Conservation (phyloP, 1,284 basidiomycete genomes). For the Apiotrichum akiyoshidainum region DNA sequence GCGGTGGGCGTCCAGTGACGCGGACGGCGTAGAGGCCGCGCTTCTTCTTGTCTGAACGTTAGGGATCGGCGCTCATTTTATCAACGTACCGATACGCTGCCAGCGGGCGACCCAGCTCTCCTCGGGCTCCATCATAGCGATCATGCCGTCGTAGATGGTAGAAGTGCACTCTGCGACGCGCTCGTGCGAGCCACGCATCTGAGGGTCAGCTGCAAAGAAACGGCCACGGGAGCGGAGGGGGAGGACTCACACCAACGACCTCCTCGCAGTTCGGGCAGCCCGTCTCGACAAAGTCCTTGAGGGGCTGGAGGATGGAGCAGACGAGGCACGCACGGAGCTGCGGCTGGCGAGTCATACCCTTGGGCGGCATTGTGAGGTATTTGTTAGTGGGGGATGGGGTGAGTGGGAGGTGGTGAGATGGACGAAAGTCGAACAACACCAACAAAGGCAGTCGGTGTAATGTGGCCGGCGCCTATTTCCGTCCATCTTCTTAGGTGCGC, state of each 20-base stretch:
- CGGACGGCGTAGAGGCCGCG: constrained; percentile 83
- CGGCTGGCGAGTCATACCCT: constrained; percentile 24
- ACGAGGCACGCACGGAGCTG: constrained; percentile 83
- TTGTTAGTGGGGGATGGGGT: background rate
- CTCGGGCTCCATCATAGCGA: constrained; percentile 82
- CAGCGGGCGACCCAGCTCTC: constrained; percentile 92
- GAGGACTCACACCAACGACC: constrained; percentile 73
- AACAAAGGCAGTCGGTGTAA: too few species aligned
- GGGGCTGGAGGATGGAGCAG: constrained; percentile 83
- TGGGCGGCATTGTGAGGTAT: constrained; percentile 28
- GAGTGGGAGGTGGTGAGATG: background rate
- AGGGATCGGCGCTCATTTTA: background rate
- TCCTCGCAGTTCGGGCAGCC: constrained; percentile 99
- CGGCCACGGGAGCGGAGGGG: too few species aligned
- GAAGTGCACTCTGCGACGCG: constrained; percentile 85
- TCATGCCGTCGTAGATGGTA: constrained; percentile 89
- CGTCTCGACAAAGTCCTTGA: constrained; percentile 74
- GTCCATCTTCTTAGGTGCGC: too few species aligned
- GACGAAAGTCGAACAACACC: background rate
- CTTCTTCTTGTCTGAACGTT: constrained; percentile 68
- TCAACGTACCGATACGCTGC: constrained; percentile 78
- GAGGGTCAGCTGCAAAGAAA: background rate
- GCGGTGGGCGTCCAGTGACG: constrained; percentile 79
- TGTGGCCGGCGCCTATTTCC: background rate
- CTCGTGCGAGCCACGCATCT: constrained; percentile 88